Base-by-base conservation (phyloP, 2,329 filamentous ascomycete species). In the Pseudogymnoascus sp. region DNA sequence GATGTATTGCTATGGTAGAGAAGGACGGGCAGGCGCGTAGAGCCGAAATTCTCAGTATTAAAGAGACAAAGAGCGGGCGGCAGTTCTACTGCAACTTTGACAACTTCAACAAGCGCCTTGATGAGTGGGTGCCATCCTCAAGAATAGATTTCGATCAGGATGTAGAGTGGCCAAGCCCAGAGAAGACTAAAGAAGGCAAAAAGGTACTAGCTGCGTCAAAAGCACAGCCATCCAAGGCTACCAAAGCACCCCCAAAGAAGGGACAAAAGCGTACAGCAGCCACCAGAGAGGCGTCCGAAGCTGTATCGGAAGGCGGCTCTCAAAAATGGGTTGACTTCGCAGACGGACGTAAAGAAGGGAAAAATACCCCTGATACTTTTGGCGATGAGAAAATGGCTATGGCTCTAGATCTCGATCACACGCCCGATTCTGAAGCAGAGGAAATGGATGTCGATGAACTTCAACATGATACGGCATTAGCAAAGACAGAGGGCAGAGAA, bases 51-150 rank as follows among this genome's bases (percentile, higher is more conserved):
- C 79, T 99, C n/a, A 94, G 91, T 63, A 95, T 97, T 69, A 88
- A 90, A 71, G 90, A 92, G 64, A 89, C 90, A 21, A 95, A 95
- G 75, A 93, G 91, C 70, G 88, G 89, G 13, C 88, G 91, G 39
- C 89, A 90, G 62, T 97, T 93, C 72, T 97, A 97, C 75, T 95
- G 96, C 71, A 96, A 97, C 75, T 97, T 97, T 74, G 91, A 96
- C 72, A 95, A 96, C 71, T 97, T 97, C 84, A 97, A 97, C 78
- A 97, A 97, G 76, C 81, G 81, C 67, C 76, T 84, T 10, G 79
- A 84, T 78, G 94, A 99, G 80, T 99, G 94, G 94, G 87, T 99
- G 8, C 82, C 89, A 1, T 84, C 89, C 31, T 81, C 84, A 36
- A 85, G 94, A 36, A 91, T 99, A 67, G 91, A 97, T 73, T 87